A percentile compares a stretch with the other conserved stretches of the same genome.
phyloP scores from a whole-genome alignment of 768 basidiomycete species.

The Boletus subcaerulescens region DNA sequence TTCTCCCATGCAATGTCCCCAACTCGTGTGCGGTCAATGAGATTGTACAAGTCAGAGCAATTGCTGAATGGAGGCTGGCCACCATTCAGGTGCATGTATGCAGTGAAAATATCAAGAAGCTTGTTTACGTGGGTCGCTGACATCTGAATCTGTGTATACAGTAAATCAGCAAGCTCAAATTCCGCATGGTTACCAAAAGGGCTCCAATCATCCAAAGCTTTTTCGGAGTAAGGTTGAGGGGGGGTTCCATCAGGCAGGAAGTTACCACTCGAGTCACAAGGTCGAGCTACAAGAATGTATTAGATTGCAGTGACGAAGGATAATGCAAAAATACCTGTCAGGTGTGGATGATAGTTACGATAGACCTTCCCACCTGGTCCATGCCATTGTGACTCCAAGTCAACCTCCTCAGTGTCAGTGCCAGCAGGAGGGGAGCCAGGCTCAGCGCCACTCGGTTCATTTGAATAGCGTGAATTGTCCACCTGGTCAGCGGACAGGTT shows the following conservation, averaged over 20 bases:
- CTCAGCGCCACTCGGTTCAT: too few species aligned
- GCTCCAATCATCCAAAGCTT: neutral
- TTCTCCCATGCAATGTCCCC: neutral
- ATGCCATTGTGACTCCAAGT: neutral
- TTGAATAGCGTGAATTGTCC: too few species aligned
- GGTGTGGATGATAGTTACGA: neutral
- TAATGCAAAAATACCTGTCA: neutral
- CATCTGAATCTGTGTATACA: neutral
- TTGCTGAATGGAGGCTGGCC: neutral
- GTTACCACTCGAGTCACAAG: neutral
- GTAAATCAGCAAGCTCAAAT: neutral
- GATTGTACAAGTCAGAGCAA: neutral
- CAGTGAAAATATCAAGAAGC: neutral
- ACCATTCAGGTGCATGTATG: neutral
- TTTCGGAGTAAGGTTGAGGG: neutral
- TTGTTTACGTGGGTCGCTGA: neutral
- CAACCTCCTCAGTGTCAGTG: neutral
- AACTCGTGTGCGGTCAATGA: neutral
- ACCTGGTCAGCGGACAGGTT: too few species aligned
- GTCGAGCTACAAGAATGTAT: neutral
- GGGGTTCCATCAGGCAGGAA: neutral
- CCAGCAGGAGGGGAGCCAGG: neutral
- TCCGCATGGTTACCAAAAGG: neutral
- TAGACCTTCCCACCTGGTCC: neutral
- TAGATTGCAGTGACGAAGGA: too few species aligned